phyloP scores from a whole-genome alignment of 805 yeast species.

The Starmerella asiatica region DNA sequence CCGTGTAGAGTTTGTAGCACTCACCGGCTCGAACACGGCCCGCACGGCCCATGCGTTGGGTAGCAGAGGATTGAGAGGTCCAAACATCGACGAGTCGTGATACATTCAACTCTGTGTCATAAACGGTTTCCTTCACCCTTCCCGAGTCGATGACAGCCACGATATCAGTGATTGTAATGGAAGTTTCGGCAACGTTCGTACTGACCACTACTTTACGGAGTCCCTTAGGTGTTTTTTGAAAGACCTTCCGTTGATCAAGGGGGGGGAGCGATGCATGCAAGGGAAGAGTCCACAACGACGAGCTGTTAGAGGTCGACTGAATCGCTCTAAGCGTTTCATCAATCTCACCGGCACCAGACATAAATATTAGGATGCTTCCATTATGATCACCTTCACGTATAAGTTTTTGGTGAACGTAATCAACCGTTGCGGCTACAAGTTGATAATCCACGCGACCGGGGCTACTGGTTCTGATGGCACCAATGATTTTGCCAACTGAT shows the following conservation, averaged over 20 bases:
- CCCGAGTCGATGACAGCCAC: slow-evolving; percentile 87
- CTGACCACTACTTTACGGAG: slow-evolving; percentile 69
- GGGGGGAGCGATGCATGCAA: slow-evolving; percentile 81
- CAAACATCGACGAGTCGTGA: slow-evolving; percentile 64
- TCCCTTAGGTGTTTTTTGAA: slow-evolving; percentile 40
- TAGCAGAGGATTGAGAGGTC: slow-evolving; percentile 80
- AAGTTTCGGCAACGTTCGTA: slow-evolving; percentile 93
- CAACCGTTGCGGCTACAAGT: slow-evolving; percentile 45
- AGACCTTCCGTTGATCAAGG: slow-evolving; percentile 67
- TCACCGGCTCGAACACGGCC: slow-evolving; percentile 81
- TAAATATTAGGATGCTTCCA: slow-evolving; percentile 72
- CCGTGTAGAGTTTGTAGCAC: slow-evolving; percentile 69
- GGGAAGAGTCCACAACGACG: slow-evolving; percentile 43
- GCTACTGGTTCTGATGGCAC: slow-evolving; percentile 24
- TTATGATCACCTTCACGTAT: slow-evolving; percentile 26
- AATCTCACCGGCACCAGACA: slow-evolving; percentile 88
- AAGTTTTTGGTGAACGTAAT: slow-evolving; percentile 40
- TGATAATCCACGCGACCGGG: slow-evolving; percentile 48
- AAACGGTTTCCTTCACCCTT: slow-evolving; percentile 62
- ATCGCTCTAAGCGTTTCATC: slow-evolving; percentile 42
- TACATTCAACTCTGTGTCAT: slow-evolving; percentile 52
- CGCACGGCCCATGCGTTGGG: slow-evolving; percentile 94
- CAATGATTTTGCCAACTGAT: slow-evolving; percentile 23
- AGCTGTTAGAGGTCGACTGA: slow-evolving; percentile 22
- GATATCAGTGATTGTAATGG: slow-evolving; percentile 90